These are phyloP conservation scores for Viridothelium virens DNA, from an alignment of 495 filamentous ascomycete species.

Conservation along the genomic window DNA sequence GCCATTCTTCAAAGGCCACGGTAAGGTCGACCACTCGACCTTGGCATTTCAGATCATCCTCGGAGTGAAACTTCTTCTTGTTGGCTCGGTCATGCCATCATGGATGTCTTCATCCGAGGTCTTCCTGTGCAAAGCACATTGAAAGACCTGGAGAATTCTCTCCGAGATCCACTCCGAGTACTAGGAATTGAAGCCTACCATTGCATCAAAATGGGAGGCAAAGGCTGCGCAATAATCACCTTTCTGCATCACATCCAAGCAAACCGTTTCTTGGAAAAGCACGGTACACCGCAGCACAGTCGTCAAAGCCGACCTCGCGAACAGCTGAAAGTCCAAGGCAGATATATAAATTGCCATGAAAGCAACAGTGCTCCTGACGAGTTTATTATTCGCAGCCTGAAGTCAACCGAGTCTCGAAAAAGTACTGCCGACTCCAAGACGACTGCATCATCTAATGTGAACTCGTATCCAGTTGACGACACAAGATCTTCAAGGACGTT, in stretches of 20 bases:
- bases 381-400: conserved; percentile 13
- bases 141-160: conserved; percentile 21
- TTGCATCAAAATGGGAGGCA: conserved; percentile 18
- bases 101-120: conserved; percentile 31
- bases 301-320: neutral
- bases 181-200: conserved; percentile 18
- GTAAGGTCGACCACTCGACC: too few species aligned
- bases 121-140: conserved; percentile 19
- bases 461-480: neutral
- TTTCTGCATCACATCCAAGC: conserved; percentile 17
- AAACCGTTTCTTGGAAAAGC: conserved; percentile 17
- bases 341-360: conserved; percentile 7
- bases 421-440: neutral
- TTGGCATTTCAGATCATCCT: too few species aligned
- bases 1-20: too few species aligned
- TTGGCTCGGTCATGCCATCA: conserved; percentile 9
- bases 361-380: conserved; percentile 9
- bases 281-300: conserved; percentile 16
- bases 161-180: conserved; percentile 18
- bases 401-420: conserved; percentile 2
- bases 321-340: conserved; percentile 10
- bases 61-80: too few species aligned
- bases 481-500: conserved; percentile 9
- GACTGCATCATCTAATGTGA: neutral
- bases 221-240: conserved; percentile 22